A percentile compares a stretch with the other conserved stretches of the same genome.
These are phyloP conservation scores for Penicillium sp. DNA, from an alignment of 2,329 filamentous ascomycete genomes.

Conservation along the genomic window DNA sequence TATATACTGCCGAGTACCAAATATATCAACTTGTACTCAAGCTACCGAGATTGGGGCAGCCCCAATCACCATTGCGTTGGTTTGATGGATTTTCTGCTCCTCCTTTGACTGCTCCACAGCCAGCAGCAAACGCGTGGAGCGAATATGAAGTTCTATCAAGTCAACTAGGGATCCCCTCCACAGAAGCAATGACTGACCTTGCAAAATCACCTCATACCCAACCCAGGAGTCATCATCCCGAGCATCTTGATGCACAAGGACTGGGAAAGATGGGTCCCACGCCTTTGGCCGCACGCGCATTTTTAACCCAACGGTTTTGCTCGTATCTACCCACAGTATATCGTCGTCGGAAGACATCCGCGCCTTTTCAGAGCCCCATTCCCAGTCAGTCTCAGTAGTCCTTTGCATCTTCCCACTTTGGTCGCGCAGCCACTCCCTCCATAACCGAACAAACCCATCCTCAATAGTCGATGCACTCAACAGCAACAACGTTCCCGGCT, in stretches of 20 bases:
- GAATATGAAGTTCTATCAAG: conserved; percentile 62
- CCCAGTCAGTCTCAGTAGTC: neutral
- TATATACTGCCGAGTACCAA: neutral
- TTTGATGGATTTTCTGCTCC: conserved; percentile 55
- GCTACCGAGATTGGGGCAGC: neutral
- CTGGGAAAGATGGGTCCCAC: conserved; percentile 47
- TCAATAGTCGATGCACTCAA: conserved; percentile 64
- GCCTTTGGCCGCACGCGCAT: conserved; percentile 61
- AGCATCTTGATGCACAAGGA: conserved; percentile 49
- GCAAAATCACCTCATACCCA: conserved; percentile 67
- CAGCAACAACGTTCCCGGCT: conserved; percentile 61
- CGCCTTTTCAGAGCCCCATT: conserved; percentile 18
- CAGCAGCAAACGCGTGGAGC: conserved; percentile 61
- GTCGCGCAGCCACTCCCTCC: conserved; percentile 66
- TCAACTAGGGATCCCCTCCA: neutral
- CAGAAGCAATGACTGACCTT: conserved; percentile 54
- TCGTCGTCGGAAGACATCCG: conserved; percentile 27
- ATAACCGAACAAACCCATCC: conserved; percentile 68
- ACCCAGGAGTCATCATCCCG: conserved; percentile 61
- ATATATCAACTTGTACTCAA: neutral
- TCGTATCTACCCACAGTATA: conserved; percentile 67
- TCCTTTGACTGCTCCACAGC: conserved; percentile 64
- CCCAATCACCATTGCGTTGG: conserved; percentile 59
- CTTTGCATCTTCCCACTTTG: conserved; percentile 25
- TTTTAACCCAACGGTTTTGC: conserved; percentile 64